These are phyloP conservation scores for Carpinus viminea DNA, from an alignment of 306 rosid genomes.

Conservation along the genomic window DNA sequence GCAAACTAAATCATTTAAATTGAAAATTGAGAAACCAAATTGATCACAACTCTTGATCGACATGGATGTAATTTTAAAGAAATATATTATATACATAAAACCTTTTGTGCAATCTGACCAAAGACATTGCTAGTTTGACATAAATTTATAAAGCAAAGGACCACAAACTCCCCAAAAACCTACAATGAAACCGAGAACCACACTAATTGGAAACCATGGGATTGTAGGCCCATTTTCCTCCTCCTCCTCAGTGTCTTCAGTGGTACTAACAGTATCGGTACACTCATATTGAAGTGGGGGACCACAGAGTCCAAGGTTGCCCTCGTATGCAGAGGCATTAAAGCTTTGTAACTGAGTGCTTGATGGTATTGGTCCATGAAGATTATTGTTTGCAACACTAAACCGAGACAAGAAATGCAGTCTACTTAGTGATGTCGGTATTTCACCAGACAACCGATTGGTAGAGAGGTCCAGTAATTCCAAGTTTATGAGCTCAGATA, in stretches of 20 bases:
- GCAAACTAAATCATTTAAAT: too few species aligned
- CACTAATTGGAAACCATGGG: not conserved
- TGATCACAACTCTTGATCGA: too few species aligned
- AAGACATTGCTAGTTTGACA: not conserved
- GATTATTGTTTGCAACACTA: slow-evolving; percentile 3
- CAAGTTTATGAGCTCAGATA: slow-evolving; percentile 6
- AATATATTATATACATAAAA: too few species aligned
- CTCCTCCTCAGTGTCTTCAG: not conserved
- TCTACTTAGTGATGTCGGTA: not conserved
- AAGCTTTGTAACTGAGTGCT: too few species aligned
- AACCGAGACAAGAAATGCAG: not conserved
- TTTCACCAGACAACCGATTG: slow-evolving; percentile 8
- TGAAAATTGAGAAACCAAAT: too few species aligned
- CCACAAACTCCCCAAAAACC: slow-evolving; percentile 20
- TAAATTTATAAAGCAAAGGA: not conserved
- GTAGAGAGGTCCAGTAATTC: not conserved
- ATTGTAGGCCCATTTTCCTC: not conserved
- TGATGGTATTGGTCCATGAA: not conserved
- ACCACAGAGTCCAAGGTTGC: not conserved
- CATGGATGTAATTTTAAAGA: too few species aligned
- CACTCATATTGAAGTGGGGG: slow-evolving; percentile 12
- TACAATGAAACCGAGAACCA: slow-evolving; percentile 6
- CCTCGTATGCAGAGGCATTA: not conserved
- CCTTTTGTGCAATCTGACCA: not conserved
- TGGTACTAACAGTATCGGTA: not conserved